Evolutionary conservation across 2,329 filamentous ascomycete genomes (phyloP).

Genomic region (Cryoendolithus antarcticus): DNA sequence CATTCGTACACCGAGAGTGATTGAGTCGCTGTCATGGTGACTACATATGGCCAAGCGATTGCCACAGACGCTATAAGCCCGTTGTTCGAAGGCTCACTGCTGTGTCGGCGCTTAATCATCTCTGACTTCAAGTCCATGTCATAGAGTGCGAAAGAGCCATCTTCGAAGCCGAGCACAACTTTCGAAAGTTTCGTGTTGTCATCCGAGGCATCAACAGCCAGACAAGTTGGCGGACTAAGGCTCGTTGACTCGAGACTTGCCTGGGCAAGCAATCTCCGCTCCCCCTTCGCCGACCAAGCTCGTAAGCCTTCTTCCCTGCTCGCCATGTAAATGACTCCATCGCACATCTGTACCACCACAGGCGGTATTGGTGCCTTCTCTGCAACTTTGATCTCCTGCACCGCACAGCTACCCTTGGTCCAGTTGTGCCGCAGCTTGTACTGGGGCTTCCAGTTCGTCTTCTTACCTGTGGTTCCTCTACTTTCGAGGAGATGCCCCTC

Average conservation of each 20-base stretch:
- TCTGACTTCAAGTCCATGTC: conserved; percentile 37
- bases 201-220: conserved; percentile 47
- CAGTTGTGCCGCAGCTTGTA: conserved; percentile 88
- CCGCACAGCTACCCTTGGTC: conserved; percentile 66
- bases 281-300: conserved; percentile 59
- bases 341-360: conserved; percentile 62
- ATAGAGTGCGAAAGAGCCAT: conserved; percentile 64
- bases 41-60: conserved; percentile 59
- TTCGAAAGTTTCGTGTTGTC: conserved; percentile 16
- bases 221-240: conserved; percentile 43
- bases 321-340: conserved; percentile 66
- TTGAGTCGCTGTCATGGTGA: conserved; percentile 65
- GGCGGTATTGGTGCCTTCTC: conserved; percentile 41
- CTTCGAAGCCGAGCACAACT: conserved; percentile 56
- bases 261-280: conserved; percentile 46
- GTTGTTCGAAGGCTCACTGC: conserved; percentile 47
- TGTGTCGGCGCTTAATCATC: conserved; percentile 40
- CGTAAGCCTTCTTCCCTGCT: conserved; percentile 58
- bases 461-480: conserved; percentile 19
- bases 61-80: conserved; percentile 60
- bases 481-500: conserved; percentile 44
- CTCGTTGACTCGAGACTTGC: conserved; percentile 15
- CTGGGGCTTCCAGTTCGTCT: conserved; percentile 72
- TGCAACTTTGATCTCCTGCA: conserved; percentile 61
- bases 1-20: conserved; percentile 67